Evolutionary conservation across 2,329 filamentous ascomycete species (phyloP), one percentile per base, ranked within the genome.

Genomic region (Cladorrhinum sp.): DNA sequence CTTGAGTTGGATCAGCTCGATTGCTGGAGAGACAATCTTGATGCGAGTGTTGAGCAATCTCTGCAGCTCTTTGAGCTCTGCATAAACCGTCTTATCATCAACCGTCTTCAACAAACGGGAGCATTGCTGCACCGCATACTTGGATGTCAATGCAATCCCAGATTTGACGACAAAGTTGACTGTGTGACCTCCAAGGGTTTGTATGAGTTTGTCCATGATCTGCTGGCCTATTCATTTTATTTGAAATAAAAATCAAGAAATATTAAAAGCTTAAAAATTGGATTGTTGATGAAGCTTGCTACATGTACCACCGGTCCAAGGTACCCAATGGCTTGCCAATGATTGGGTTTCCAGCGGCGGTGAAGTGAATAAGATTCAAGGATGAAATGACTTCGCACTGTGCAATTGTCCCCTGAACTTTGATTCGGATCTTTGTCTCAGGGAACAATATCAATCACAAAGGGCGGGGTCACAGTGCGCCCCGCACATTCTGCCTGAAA

Each of bases 141-240:
- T 86, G 57, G 91, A 92, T 1, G 93, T 96, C 66, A 96, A 83
- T 54, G 90, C 86, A 66, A 98, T 88, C 55, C 92, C 92, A 18
- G 92, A 93, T 55, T 90, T 82, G 69, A 97, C 93, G 72, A 92
- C 92, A 83, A 95, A 96, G 77, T 92, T 96, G 83, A 96, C 88
- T 55, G 91, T 91, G 77, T 96, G 91, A 54, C 79, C 74, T 64
- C 82, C 82, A 61, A 86, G 72, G 50, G 76, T 74, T 55, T 79
- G 70, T 60, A 86, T 75, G 64, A 86, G 80, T 58, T 80, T 80
- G 73, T 96, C 92, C 92, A 96, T 96, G 61, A 69, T 81, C 53
- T 61, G 26, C 63, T 51, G 57, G 28, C 10, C 10, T n/a, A 46
- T 20, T 21, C 42, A 46, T 46, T 46, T 21, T 46, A 46, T 20